Percentiles rank a stretch among this genome's conserved stretches.
Evolutionary conservation across 352 stramenopile genomes (phyloP).

Genomic region (Albugo candida): DNA sequence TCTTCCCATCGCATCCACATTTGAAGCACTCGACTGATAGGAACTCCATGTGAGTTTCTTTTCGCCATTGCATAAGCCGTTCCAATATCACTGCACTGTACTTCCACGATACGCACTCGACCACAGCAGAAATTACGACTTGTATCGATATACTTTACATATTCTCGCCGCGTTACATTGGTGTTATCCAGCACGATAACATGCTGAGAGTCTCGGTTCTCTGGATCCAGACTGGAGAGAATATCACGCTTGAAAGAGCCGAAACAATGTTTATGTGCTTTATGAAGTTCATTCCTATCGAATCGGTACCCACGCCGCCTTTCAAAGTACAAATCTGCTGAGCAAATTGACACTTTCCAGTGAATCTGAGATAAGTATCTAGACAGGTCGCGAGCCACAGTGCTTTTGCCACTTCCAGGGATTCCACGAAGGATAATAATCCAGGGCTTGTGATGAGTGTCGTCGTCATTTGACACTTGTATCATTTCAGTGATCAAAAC

Average conservation of each 20-base stretch:
- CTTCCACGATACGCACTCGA: constrained; percentile 24
- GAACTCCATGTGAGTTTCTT: constrained; percentile 50
- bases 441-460: no score
- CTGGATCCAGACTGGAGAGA: constrained; percentile 8
- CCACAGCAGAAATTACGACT: no score
- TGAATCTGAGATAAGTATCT: no score
- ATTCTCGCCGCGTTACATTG: constrained; percentile 48
- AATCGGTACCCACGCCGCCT: constrained; percentile 39
- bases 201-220: background rate
- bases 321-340: constrained; percentile 46
- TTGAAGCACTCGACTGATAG: constrained; percentile 30
- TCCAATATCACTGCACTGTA: constrained; percentile 22
- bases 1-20: constrained; percentile 51
- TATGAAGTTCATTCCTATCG: constrained; percentile 23
- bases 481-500: no score
- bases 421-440: constrained; percentile 52
- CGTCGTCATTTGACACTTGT: no score
- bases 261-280: constrained; percentile 29
- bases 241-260: constrained; percentile 11
- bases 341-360: constrained; percentile 18
- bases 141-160: constrained; percentile 21
- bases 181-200: constrained; percentile 63
- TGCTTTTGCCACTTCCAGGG: constrained; percentile 53
- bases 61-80: constrained; percentile 30
- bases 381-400: constrained; percentile 11